Evolutionary conservation across 2,329 filamentous ascomycete genomes (phyloP), one percentile per base, ranked within the genome.

Genomic region (Neurospora sp.): DNA sequence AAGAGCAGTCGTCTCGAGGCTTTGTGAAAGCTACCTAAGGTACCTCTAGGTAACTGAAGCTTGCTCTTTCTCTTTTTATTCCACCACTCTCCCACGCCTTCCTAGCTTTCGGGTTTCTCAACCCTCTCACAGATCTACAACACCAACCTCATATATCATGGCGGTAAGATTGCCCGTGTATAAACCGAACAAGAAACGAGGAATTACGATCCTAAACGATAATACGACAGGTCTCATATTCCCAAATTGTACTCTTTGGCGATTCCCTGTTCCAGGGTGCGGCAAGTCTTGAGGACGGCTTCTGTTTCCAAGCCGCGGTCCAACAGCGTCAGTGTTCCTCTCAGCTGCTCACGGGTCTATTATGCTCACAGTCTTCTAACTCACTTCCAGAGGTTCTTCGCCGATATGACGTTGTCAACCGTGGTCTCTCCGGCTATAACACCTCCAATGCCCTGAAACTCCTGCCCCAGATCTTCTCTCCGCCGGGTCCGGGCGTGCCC

Each of bases 381-480:
- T 62, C 23, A 62, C 66, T 46, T 70, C 58, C 75, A 95, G 92
- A 86, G 70, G 94, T 92, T 77, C 87, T 88, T 67, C 89, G 95
- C 70, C 88, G 89, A 42, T 84, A 96, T 15, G 96, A 98, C 81
- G 88, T 98, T 66, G 83, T 98, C 76, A 97, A 97, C 79, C 88
- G 93, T 66, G 96, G 96, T 5, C 89, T 96, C 73, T 91, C 88
- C 75, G 95, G 95, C 11, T 97, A 95, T 83, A 97, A 90, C 76
- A 93, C 93, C 2, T 84, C 85, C 42, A 89, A 97, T 78, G 90
- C 89, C 11, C 80, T 97, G 70, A 82, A 87, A 70, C 84, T 91
- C 58, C 82, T 97, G 5, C 85, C 90, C 0, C 81, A 88, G 58
- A 86, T 96, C 73, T 88, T 97, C 74, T 90, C 92, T 2, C 81